phyloP scores from a whole-genome alignment of 2,329 filamentous ascomycete genomes.

The Xylaria sp. region DNA sequence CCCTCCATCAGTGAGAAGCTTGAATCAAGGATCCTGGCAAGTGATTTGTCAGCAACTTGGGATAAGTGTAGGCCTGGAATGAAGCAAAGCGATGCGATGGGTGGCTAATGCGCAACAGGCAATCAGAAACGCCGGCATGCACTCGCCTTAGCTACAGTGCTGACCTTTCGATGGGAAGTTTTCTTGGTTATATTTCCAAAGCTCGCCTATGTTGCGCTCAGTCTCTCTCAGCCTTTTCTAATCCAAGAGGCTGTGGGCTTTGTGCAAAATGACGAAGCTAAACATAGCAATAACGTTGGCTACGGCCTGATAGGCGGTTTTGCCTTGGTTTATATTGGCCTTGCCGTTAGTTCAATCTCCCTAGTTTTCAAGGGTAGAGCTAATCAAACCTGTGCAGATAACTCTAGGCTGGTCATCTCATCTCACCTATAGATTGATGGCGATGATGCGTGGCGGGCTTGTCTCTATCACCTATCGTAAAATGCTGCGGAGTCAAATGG shows the following conservation, averaged over 20 bases:
- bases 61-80: slow-evolving; percentile 6
- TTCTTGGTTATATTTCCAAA: slow-evolving; percentile 20
- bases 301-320: slow-evolving; percentile 28
- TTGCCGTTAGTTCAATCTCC: slow-evolving; percentile 16
- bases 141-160: slow-evolving; percentile 22
- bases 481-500: slow-evolving; percentile 19
- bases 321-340: slow-evolving; percentile 28
- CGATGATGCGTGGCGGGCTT: slow-evolving; percentile 28
- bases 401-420: slow-evolving; percentile 29
- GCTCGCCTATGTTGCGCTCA: slow-evolving; percentile 25
- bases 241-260: slow-evolving; percentile 22
- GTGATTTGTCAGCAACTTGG: slow-evolving; percentile 16
- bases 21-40: slow-evolving; percentile 12
- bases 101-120: slow-evolving; percentile 10
- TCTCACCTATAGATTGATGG: slow-evolving; percentile 28
- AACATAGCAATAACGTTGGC: slow-evolving; percentile 7
- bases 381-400: slow-evolving; percentile 3
- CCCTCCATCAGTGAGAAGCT: slow-evolving; percentile 31
- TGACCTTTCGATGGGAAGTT: slow-evolving; percentile 19
- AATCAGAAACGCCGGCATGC: slow-evolving; percentile 21
- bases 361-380: neutral
- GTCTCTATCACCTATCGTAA: slow-evolving; percentile 22
- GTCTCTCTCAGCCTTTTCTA: slow-evolving; percentile 28
- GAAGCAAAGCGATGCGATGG: neutral
- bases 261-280: slow-evolving; percentile 8